These are phyloP conservation scores for Diaporthe citri DNA, from an alignment of 2,329 filamentous ascomycete genomes.

Conservation along the genomic window DNA sequence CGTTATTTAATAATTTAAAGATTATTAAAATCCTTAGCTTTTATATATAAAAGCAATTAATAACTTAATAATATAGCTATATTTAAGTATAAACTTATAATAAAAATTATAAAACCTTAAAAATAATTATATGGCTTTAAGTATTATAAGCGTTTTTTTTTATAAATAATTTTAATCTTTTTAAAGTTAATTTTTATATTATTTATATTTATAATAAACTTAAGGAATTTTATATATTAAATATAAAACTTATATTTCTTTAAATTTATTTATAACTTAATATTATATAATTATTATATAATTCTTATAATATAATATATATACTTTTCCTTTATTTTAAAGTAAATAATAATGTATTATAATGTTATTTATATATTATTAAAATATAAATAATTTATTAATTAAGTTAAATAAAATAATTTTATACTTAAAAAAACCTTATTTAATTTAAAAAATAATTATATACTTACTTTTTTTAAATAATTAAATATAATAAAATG, in stretches of 20 bases:
- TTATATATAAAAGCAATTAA: neutral
- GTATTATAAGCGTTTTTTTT: neutral
- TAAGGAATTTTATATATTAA: neutral
- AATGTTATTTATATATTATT: slow-evolving; percentile 36
- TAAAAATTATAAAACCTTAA: neutral
- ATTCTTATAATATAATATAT: neutral
- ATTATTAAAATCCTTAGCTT: neutral
- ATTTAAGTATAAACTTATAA: neutral
- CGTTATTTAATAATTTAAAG: neutral
- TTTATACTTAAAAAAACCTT: neutral
- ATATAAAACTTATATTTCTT: slow-evolving; percentile 12
- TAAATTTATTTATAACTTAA: neutral
- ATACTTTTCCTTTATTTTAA: neutral
- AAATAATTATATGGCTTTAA: neutral
- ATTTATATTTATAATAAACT: neutral
- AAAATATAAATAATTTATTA: slow-evolving; percentile 39
- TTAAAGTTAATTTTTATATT: neutral
- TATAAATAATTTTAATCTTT: neutral
- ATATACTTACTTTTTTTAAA: neutral
- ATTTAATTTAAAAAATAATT: neutral
- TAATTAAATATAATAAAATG: neutral
- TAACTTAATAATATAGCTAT: neutral
- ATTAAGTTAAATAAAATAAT: neutral
- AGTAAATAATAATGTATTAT: slow-evolving; percentile 25
- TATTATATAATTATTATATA: neutral